Base-by-base conservation (phyloP, 176 grass and related monocot genomes). In the Themeda triandra region DNA sequence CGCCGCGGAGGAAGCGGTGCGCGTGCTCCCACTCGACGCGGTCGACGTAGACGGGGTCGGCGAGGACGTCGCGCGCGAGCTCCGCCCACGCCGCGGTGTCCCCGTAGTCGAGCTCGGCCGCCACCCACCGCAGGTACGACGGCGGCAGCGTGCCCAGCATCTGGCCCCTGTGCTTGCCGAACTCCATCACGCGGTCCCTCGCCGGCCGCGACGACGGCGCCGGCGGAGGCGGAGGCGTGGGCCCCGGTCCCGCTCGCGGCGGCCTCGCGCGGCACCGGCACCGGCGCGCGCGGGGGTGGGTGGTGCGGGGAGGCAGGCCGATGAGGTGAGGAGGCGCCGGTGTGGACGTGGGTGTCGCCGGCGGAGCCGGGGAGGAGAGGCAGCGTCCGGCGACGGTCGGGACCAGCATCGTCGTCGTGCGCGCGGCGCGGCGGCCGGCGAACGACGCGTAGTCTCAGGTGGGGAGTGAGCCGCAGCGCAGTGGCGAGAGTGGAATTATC, bases 61-160 rank as follows among this genome's bases (percentile, higher is more conserved):
- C 63, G 2, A 95, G 93, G 15, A 95, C 83, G 45, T 83, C 79
- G 31, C 86, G 64, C 13, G 90, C 87, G 65, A 95, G 82, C 46
- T 10, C 2, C 11, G 85, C 87, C 90, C 85, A 95, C 13, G 17
- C 5, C 31, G 32, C 12, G 56, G 81, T 88, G 75, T 95, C 90
- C 45, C 93, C 48, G 66, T 85, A 88, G 82, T 91, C 82, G 23
- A 95, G 90, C 54, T 92, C 81, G 5, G 53, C 76, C 10, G 71
- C 60, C 1, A 88, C 85, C 90, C 82, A 94, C 2, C 69, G 87
- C 1, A 95, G 90, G 90, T 95, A 92, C 21, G 79, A 74, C 13
- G 90, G 86, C 21, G 87, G 90, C 25, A 95, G 82, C 63, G 85
- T 92, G 65, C 93, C 93, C 8, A 95, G 75, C 90, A 90, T 90